Evolutionary conservation across 2,329 filamentous ascomycete genomes (phyloP).

Genomic region (Zymoseptoria pseudotritici): DNA sequence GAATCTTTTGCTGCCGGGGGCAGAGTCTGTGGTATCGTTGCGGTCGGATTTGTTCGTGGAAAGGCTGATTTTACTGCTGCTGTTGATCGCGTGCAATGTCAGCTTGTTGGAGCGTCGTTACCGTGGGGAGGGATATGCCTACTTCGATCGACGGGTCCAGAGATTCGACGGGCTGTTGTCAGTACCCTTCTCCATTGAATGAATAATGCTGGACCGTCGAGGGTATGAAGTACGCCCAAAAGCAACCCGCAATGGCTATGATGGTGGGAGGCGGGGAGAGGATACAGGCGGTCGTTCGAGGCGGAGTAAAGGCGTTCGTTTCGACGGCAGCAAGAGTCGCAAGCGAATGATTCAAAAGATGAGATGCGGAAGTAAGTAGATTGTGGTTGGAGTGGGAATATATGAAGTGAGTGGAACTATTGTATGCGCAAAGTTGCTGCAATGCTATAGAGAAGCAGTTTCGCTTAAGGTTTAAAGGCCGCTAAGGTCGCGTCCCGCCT

Average conservation of each 20-base stretch:
- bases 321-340: not conserved
- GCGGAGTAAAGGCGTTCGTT: not conserved
- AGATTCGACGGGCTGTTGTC: conserved; percentile 34
- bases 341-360: not conserved
- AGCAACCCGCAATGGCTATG: not conserved
- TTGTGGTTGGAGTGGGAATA: not conserved
- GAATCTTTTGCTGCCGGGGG: conserved; percentile 62
- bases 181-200: conserved; percentile 27
- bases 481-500: not conserved
- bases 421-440: not conserved
- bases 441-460: not conserved
- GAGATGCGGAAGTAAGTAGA: not conserved
- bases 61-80: conserved; percentile 83
- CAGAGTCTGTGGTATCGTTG: conserved; percentile 47
- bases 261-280: not conserved
- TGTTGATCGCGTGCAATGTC: conserved; percentile 35
- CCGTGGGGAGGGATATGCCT: conserved; percentile 22
- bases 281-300: not conserved
- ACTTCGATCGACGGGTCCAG: conserved; percentile 83
- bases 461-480: not conserved
- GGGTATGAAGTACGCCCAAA: not conserved
- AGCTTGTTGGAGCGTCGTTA: conserved; percentile 11
- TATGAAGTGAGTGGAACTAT: not conserved
- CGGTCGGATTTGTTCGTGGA: conserved; percentile 59
- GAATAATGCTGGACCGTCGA: not conserved